phyloP scores from a whole-genome alignment of 2,329 filamentous ascomycete genomes.

The Fusarium oligoseptatum region DNA sequence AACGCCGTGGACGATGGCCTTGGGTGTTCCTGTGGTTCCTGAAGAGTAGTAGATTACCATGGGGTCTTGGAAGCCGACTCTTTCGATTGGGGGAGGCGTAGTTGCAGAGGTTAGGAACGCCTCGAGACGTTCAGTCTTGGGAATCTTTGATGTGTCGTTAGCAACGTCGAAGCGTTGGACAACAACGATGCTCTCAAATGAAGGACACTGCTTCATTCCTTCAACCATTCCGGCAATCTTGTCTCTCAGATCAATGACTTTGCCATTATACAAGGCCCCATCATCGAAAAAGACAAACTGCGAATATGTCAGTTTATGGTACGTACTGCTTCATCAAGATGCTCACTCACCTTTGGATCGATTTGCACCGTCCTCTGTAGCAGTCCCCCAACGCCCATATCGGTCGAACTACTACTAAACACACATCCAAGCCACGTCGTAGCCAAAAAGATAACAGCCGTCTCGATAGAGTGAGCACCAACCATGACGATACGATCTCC shows the following conservation, averaged over 20 bases:
- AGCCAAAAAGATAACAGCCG: conserved; percentile 78
- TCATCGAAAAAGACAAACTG: conserved; percentile 87
- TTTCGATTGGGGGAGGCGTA: conserved; percentile 65
- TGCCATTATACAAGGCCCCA: conserved; percentile 82
- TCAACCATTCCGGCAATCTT: conserved; percentile 80
- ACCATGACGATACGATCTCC: conserved; percentile 84
- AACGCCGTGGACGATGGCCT: conserved; percentile 85
- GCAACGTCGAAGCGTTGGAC: conserved; percentile 75
- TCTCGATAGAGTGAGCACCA: conserved; percentile 81
- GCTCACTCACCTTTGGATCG: conserved; percentile 69
- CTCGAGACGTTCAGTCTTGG: conserved; percentile 60
- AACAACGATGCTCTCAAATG: conserved; percentile 74
- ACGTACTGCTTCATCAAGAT: too few relatives aligned
- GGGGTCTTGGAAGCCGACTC: conserved; percentile 78
- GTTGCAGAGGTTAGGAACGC: conserved; percentile 57
- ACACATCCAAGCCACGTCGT: conserved; percentile 78
- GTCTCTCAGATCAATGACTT: conserved; percentile 75
- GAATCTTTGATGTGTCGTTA: conserved; percentile 69
- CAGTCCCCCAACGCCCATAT: conserved; percentile 85
- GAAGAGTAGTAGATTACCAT: conserved; percentile 84
- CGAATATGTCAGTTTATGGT: neutral
- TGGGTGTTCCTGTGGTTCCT: conserved; percentile 86
- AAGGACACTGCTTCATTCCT: conserved; percentile 71
- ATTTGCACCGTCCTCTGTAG: conserved; percentile 82
- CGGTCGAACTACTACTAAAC: conserved; percentile 82